These are phyloP conservation scores for Pichia ethanolica DNA, from an alignment of 805 yeast species.

Conservation along the genomic window DNA sequence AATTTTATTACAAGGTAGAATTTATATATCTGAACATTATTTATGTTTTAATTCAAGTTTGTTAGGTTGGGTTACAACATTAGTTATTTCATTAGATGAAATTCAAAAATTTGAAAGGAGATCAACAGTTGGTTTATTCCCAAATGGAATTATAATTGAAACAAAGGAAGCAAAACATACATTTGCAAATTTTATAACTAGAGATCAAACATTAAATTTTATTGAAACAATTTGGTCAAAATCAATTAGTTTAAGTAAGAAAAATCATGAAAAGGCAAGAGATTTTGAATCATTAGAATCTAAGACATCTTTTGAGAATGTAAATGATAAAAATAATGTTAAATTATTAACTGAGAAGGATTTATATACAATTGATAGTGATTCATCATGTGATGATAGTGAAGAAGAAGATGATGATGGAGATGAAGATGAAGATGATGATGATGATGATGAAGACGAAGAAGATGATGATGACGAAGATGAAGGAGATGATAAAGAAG, in stretches of 20 bases:
- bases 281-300: constrained; percentile 18
- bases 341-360: constrained; percentile 23
- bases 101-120: constrained; percentile 70
- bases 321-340: neutral
- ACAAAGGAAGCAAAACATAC: constrained; percentile 58
- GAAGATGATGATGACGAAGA: neutral
- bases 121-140: constrained; percentile 81
- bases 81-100: constrained; percentile 65
- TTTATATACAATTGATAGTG: constrained; percentile 27
- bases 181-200: constrained; percentile 80
- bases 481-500: neutral
- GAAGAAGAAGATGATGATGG: constrained; percentile 4
- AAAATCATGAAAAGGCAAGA: constrained; percentile 21
- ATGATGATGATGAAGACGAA: neutral
- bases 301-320: constrained; percentile 9
- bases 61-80: constrained; percentile 84
- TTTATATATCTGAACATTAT: constrained; percentile 71
- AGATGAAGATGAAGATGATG: constrained; percentile 23
- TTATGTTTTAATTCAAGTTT: constrained; percentile 83
- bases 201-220: constrained; percentile 70
- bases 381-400: constrained; percentile 14
- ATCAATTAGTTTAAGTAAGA: constrained; percentile 26
- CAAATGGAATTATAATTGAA: constrained; percentile 76
- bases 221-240: constrained; percentile 64
- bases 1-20: constrained; percentile 77